Evolutionary conservation across 1,284 basidiomycete genomes (phyloP).

Genomic region (Abortiporus biennis): DNA sequence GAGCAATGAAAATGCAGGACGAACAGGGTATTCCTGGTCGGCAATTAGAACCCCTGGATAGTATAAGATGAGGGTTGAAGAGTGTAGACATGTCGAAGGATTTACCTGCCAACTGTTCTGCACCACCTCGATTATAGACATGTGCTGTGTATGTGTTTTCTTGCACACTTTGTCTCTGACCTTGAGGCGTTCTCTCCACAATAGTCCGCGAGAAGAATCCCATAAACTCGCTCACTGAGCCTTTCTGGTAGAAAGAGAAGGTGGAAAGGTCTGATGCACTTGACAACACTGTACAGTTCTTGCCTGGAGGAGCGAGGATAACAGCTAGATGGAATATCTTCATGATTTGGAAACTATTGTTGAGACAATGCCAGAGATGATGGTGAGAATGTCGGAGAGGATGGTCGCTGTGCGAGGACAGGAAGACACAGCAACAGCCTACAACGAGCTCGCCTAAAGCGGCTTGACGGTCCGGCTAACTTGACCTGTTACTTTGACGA

Average conservation of each 20-base stretch:
- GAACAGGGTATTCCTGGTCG: constrained; percentile 94
- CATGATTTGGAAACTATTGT: constrained; percentile 36
- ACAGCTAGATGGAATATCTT: constrained; percentile 70
- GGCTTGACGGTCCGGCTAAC: no score
- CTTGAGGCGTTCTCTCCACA: constrained; percentile 81
- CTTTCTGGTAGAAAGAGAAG: constrained; percentile 93
- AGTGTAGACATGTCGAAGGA: background rate
- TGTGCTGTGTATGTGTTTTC: constrained; percentile 95
- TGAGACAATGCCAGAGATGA: background rate
- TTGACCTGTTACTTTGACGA: no score
- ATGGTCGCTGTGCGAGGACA: background rate
- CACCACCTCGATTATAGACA: constrained; percentile 82
- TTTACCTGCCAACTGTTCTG: constrained; percentile 74
- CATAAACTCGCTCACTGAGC: constrained; percentile 85
- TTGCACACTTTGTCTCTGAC: constrained; percentile 90
- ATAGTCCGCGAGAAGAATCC: constrained; percentile 92
- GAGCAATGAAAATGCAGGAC: constrained; percentile 93
- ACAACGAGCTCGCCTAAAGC: background rate
- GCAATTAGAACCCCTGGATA: constrained; percentile 84
- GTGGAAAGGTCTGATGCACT: constrained; percentile 82
- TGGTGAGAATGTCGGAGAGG: background rate
- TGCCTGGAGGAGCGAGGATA: constrained; percentile 49
- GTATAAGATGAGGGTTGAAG: background rate
- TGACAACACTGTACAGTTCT: constrained; percentile 60
- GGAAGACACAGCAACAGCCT: background rate